These are phyloP conservation scores for Stachybotrys chartarum DNA, from an alignment of 2,329 filamentous ascomycete species.

Conservation along the genomic window DNA sequence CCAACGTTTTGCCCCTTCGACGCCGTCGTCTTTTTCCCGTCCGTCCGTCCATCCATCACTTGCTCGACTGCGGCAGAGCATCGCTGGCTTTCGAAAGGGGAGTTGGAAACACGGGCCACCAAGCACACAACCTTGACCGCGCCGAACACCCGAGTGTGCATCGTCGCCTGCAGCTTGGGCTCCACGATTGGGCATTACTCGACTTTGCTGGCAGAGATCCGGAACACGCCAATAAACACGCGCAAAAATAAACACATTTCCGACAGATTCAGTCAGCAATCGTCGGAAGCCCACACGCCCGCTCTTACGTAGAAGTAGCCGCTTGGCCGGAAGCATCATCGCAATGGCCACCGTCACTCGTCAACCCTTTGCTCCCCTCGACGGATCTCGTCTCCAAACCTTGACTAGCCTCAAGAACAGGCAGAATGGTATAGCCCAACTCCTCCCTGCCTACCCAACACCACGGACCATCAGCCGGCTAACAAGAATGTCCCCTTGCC, in stretches of 20 bases:
- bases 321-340: constrained; percentile 2
- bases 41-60: background rate
- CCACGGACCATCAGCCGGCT: constrained; percentile 1
- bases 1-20: background rate
- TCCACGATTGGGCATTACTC: background rate
- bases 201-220: background rate
- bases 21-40: background rate
- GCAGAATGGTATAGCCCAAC: constrained; percentile 54
- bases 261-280: background rate
- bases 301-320: background rate
- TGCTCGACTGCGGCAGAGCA: background rate
- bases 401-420: constrained; percentile 72
- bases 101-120: background rate
- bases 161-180: background rate
- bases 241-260: background rate
- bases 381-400: constrained; percentile 61
- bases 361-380: constrained; percentile 70
- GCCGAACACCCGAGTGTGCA: background rate
- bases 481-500: constrained; percentile 3
- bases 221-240: background rate
- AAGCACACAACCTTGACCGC: background rate
- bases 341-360: constrained; percentile 52
- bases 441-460: background rate
- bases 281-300: background rate
- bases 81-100: too few relatives aligned